These are phyloP conservation scores for Arctium lappa DNA, from an alignment of 129 eudicot species.

Conservation along the genomic window DNA sequence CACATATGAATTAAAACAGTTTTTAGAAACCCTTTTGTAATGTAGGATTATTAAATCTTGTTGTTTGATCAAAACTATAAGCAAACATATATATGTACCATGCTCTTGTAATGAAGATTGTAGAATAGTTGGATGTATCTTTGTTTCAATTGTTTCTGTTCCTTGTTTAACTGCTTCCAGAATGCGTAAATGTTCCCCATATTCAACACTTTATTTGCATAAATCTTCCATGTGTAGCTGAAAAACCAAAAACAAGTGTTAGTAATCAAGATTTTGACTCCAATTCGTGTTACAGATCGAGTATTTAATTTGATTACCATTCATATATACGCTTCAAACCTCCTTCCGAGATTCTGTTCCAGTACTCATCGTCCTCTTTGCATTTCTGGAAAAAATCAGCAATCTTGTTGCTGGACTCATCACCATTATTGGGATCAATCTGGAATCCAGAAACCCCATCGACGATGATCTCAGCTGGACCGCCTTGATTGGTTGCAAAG, in stretches of 20 bases:
- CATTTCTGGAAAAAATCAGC: slow-evolving; percentile 89
- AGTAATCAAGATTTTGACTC: not conserved
- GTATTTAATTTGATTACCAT: slow-evolving; percentile 49
- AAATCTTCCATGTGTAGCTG: slow-evolving; percentile 99
- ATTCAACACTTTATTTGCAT: slow-evolving; percentile 89
- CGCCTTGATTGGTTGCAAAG: slow-evolving; percentile 95
- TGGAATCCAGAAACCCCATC: slow-evolving; percentile 95
- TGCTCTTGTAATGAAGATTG: slow-evolving; percentile 63
- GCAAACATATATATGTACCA: slow-evolving; percentile 45
- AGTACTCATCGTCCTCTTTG: slow-evolving; percentile 64
- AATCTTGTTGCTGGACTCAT: slow-evolving; percentile 82
- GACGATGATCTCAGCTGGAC: slow-evolving; percentile 93
- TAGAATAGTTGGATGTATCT: slow-evolving; percentile 84
- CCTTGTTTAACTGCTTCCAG: slow-evolving; percentile 71
- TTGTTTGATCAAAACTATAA: not conserved
- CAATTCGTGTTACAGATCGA: not conserved
- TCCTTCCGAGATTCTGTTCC: slow-evolving; percentile 70
- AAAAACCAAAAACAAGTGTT: not conserved
- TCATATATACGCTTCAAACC: slow-evolving; percentile 86
- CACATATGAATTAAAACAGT: not conserved
- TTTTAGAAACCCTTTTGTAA: not conserved
- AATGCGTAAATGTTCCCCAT: slow-evolving; percentile 80
- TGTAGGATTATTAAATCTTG: not conserved
- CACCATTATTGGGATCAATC: slow-evolving; percentile 79
- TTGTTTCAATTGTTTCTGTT: slow-evolving; percentile 81